These are phyloP conservation scores for Vicia villosa DNA, from an alignment of 306 rosid genomes.

Conservation along the genomic window DNA sequence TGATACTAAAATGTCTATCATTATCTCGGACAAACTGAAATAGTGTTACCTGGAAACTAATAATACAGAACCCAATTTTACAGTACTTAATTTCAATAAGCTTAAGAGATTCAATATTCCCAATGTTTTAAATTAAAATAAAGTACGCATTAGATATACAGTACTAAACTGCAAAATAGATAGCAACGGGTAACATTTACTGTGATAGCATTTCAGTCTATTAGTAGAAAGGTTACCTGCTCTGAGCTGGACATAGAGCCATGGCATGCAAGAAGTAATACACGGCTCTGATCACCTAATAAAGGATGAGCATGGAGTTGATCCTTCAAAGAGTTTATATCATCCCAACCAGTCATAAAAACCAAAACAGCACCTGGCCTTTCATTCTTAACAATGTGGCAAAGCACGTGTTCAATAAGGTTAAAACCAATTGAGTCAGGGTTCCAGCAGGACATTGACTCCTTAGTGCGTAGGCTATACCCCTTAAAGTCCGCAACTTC, in stretches of 20 bases:
- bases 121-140: slow-evolving; percentile 14
- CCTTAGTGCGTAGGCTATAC: slow-evolving; percentile 63
- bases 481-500: slow-evolving; percentile 68
- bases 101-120: slow-evolving; percentile 6
- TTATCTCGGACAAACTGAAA: no score
- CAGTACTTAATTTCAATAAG: neutral
- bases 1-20: no score
- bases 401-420: slow-evolving; percentile 77
- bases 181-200: slow-evolving; percentile 7
- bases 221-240: slow-evolving; percentile 62
- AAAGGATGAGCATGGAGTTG: slow-evolving; percentile 80
- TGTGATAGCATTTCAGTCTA: slow-evolving; percentile 24
- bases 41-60: no score
- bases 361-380: slow-evolving; percentile 85
- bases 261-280: slow-evolving; percentile 83
- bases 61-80: no score
- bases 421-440: slow-evolving; percentile 91
- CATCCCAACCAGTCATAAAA: slow-evolving; percentile 99
- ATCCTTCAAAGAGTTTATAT: slow-evolving; percentile 81
- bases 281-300: slow-evolving; percentile 71
- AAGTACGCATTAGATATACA: neutral
- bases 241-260: slow-evolving; percentile 98
- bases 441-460: slow-evolving; percentile 82
- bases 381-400: slow-evolving; percentile 78
- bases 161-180: slow-evolving; percentile 32